Conservation (phyloP, 169 alveolate genomes). For the Plasmodium falciparum region DNA sequence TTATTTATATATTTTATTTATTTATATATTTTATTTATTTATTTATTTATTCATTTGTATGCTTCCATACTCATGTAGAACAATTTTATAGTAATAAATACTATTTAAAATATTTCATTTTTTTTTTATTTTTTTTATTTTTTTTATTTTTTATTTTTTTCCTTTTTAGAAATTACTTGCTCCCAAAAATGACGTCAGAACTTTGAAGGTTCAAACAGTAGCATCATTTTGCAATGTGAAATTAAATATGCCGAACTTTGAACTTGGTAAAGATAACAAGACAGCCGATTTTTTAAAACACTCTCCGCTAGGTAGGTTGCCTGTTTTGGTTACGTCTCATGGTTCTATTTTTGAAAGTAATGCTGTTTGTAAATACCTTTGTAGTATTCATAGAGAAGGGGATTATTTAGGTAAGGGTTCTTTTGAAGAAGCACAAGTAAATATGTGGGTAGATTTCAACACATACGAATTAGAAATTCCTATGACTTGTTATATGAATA, state of each 20-base stretch:
- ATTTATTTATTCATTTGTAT: not conserved
- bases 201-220: conserved; percentile 55
- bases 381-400: conserved; percentile 43
- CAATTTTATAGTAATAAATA: not conserved
- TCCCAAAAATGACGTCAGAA: conserved; percentile 58
- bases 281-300: conserved; percentile 37
- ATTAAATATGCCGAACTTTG: conserved; percentile 39
- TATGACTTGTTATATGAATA: conserved; percentile 75
- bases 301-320: conserved; percentile 61
- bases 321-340: conserved; percentile 51
- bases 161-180: conserved; percentile 45
- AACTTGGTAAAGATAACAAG: conserved; percentile 57
- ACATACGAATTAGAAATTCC: conserved; percentile 80
- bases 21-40: too few species aligned
- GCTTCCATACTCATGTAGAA: not conserved
- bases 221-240: conserved; percentile 69
- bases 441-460: conserved; percentile 85
- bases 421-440: conserved; percentile 74
- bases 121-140: not conserved
- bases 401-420: conserved; percentile 46
- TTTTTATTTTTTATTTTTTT: too few species aligned
- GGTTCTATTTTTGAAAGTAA: conserved; percentile 61
- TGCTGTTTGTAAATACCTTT: conserved; percentile 60
- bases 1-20: too few species aligned
- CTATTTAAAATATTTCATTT: not conserved